These are phyloP conservation scores for Penicillium simplicissimum DNA, from an alignment of 495 filamentous ascomycete genomes.

Conservation along the genomic window DNA sequence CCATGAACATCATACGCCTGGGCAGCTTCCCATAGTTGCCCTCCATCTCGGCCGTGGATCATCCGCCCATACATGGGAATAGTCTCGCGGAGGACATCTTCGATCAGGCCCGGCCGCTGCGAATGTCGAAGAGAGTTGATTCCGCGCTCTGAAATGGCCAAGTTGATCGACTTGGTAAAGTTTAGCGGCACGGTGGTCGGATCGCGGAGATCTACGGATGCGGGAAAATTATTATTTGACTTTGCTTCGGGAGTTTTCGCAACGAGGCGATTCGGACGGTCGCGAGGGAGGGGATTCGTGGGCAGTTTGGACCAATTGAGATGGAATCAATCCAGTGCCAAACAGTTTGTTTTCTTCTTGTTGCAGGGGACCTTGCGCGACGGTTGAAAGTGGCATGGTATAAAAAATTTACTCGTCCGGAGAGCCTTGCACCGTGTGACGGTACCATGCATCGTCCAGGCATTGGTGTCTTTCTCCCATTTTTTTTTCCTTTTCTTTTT, in stretches of 20 bases:
- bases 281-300: not conserved
- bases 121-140: conserved; percentile 79
- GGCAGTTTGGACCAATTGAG: not conserved
- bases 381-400: not conserved
- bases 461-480: not conserved
- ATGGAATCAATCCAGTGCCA: not conserved
- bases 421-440: not conserved
- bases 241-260: conserved; percentile 22
- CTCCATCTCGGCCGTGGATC: conserved; percentile 79
- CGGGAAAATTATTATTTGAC: conserved; percentile 19
- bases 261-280: conserved; percentile 9
- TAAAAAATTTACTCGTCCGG: conserved; percentile 13
- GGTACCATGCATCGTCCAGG: not conserved
- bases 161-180: conserved; percentile 96
- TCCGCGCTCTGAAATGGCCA: conserved; percentile 92
- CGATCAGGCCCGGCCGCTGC: conserved; percentile 61
- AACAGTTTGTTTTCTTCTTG: not conserved
- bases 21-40: conserved; percentile 69
- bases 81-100: conserved; percentile 70
- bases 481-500: not conserved
- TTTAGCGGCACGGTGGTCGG: conserved; percentile 84
- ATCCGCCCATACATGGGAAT: conserved; percentile 97
- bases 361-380: conserved; percentile 22
- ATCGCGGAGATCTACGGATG: conserved; percentile 74
- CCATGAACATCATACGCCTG: conserved; percentile 92